Conservation (phyloP, 768 basidiomycete genomes). For the Amanita brunnescens region DNA sequence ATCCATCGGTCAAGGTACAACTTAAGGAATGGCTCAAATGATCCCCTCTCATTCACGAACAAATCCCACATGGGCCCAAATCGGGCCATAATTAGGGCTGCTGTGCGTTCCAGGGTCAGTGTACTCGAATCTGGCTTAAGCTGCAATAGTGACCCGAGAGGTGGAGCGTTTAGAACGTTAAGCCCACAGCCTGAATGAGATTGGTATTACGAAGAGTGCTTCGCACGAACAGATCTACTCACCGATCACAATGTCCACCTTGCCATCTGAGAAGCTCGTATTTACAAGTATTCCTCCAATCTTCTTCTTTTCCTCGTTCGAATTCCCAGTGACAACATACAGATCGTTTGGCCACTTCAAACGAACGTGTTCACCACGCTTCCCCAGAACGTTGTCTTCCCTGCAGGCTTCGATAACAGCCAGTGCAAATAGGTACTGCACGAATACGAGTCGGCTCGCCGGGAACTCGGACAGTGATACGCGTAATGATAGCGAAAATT, state of each 20-base stretch:
- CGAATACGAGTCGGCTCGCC: conserved; percentile 69
- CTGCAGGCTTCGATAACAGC: conserved; percentile 85
- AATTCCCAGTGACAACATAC: conserved; percentile 55
- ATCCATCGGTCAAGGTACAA: conserved; percentile 80
- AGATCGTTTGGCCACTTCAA: conserved; percentile 99
- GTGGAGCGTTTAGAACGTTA: conserved; percentile 76
- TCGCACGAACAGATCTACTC: conserved; percentile 14
- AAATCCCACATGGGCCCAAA: conserved; percentile 75
- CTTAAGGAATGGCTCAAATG: conserved; percentile 75
- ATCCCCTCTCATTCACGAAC: conserved; percentile 58
- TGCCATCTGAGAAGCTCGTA: conserved; percentile 67
- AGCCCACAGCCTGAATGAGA: conserved; percentile 67
- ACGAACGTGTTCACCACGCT: conserved; percentile 46
- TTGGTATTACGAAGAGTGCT: neutral
- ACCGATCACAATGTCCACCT: conserved; percentile 80
- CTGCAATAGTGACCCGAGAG: conserved; percentile 75
- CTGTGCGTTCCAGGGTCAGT: conserved; percentile 65
- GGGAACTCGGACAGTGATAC: conserved; percentile 43
- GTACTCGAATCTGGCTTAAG: conserved; percentile 27
- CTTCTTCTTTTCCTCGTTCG: conserved; percentile 53
- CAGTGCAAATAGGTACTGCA: conserved; percentile 88
- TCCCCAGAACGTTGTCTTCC: conserved; percentile 44
- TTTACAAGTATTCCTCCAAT: conserved; percentile 90
- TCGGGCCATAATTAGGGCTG: conserved; percentile 62
- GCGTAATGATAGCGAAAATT: conserved; percentile 70